Base-by-base conservation (phyloP, 495 filamentous ascomycete genomes). In the Neurospora intermedia region DNA sequence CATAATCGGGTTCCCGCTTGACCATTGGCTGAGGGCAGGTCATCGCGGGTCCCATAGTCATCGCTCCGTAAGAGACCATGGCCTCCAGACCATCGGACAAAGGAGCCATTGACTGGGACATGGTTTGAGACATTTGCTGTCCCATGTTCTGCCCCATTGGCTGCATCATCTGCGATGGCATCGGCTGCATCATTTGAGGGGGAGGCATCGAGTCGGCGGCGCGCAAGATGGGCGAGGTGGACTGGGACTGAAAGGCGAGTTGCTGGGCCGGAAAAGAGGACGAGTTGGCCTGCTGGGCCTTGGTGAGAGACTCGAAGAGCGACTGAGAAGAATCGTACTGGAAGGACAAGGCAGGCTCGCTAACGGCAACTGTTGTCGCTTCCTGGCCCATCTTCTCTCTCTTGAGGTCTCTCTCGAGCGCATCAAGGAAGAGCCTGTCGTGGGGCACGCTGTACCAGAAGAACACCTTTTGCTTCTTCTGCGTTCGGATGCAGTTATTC, bases 381-480 rank as follows among this genome's bases (percentile, higher is more conserved):
- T 99, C 96, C 84, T 99, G 96, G 74, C 91, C 90, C 94, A 98
- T 98, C 88, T 99, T 99, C 85, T 99, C 96, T 78, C 96, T 89
- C 89, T 99, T 99, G 80, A 99, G 82, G 80, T 99, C 96, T 73
- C 96, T 91, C 85, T 99, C 96, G 80, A 99, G 86, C 62, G 96
- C 96, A 86, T 99, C 96, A 72, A 98, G 90, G 83, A 99, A 99
- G 46, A 99, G 89, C 43, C 96, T 89, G 84, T 99, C 96, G 81
- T 99, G 96, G 8, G 96, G 96, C 71, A 99, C 96, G 84, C 94
- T 97, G 82, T 99, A 99, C 96, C 96, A 99, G 84, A 98, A 99
- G 78, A 99, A 99, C 76, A 99, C 96, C 86, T 99, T 99, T 80
- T 99, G 96, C 88, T 99, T 99, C 89, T 99, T 99, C 83, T 99